These are phyloP conservation scores for Penicillium atrosanguineum DNA, from an alignment of 495 filamentous ascomycete species.

Conservation along the genomic window DNA sequence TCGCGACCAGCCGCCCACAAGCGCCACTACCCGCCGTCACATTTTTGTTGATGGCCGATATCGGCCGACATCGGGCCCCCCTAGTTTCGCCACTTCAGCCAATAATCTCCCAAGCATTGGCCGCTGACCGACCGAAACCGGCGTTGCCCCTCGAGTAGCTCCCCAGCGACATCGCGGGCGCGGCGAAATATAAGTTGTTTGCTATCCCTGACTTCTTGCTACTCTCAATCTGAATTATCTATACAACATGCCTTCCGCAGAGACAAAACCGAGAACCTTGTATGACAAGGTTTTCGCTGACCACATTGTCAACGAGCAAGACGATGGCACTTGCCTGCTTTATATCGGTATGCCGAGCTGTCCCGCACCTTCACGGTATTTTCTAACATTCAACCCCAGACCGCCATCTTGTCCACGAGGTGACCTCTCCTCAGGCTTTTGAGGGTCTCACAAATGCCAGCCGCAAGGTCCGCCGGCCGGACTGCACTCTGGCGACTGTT, in stretches of 20 bases:
- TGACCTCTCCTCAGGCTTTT: conserved; percentile 98
- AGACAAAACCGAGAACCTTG: conserved; percentile 76
- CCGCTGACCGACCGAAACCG: conserved; percentile 46
- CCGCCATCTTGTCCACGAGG: conserved; percentile 95
- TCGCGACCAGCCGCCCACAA: conserved; percentile 16
- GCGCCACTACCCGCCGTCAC: conserved; percentile 21
- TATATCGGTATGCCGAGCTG: conserved; percentile 70
- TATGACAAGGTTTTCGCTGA: conserved; percentile 96
- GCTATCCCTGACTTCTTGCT: conserved; percentile 12
- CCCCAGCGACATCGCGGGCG: conserved; percentile 44
- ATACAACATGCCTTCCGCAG: conserved; percentile 74
- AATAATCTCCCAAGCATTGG: conserved; percentile 30
- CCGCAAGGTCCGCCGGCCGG: conserved; percentile 84
- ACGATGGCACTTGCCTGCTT: conserved; percentile 85
- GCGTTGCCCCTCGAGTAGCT: conserved; percentile 37
- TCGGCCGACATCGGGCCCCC: conserved; percentile 21
- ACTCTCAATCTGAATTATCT: conserved; percentile 12
- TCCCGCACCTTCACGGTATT: not conserved
- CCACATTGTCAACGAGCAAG: conserved; percentile 91
- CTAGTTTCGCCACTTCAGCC: conserved; percentile 14
- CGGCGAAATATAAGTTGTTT: conserved; percentile 30
- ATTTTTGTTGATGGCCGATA: conserved; percentile 7
- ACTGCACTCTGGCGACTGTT: conserved; percentile 94
- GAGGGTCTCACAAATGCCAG: conserved; percentile 87
- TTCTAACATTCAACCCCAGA: conserved; percentile 43